Conservation (phyloP, 768 basidiomycete genomes). For the Asterophora lycoperdoides region DNA sequence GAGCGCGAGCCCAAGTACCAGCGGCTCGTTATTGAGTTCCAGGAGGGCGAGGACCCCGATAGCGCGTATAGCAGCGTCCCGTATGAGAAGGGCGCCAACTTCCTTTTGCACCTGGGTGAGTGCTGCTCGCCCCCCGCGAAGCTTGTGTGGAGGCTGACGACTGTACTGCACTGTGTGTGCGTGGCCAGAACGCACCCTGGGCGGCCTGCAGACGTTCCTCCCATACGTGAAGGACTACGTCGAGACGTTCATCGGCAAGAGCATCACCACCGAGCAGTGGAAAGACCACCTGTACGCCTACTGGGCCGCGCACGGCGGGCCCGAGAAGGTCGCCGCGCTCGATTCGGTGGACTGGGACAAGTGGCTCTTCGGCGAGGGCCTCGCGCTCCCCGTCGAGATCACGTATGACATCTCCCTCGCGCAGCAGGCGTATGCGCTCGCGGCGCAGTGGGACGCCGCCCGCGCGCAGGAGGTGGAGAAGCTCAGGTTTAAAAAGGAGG, state of each 20-base stretch:
- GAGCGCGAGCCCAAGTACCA: conserved; percentile 66
- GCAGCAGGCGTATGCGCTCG: conserved; percentile 64
- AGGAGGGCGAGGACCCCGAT: conserved; percentile 71
- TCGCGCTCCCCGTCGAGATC: conserved; percentile 66
- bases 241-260: conserved; percentile 73
- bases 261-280: conserved; percentile 84
- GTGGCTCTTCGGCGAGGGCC: conserved; percentile 82
- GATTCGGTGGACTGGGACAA: conserved; percentile 78
- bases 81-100: conserved; percentile 88
- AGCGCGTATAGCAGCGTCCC: conserved; percentile 73
- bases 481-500: conserved; percentile 53
- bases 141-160: not conserved
- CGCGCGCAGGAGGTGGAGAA: conserved; percentile 43
- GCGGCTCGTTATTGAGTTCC: conserved; percentile 72
- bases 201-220: conserved; percentile 80
- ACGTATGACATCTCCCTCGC: conserved; percentile 75
- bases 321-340: conserved; percentile 60
- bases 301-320: conserved; percentile 53
- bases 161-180: not conserved
- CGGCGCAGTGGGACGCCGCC: conserved; percentile 68
- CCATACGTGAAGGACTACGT: conserved; percentile 85
- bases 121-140: not conserved
- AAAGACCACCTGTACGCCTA: conserved; percentile 73
- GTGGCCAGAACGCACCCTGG: conserved; percentile 57
- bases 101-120: conserved; percentile 79